Evolutionary conservation across 495 filamentous ascomycete genomes (phyloP), one percentile per base, ranked within the genome.

Genomic region (Neurospora tetraspora): DNA sequence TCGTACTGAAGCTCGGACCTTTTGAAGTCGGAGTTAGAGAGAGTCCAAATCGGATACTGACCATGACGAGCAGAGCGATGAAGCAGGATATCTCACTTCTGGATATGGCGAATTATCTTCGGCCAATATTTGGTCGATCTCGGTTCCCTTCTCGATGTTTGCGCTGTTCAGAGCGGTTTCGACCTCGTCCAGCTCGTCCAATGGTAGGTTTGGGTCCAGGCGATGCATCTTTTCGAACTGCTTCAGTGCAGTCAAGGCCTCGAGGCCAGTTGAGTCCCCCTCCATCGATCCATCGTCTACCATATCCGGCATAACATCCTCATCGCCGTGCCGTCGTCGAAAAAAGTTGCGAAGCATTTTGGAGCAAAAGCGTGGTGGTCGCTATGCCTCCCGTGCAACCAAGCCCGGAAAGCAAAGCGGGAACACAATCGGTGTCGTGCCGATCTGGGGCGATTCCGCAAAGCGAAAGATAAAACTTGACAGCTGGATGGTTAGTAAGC

Each of bases 31-130:
- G 37, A 23, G 77, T 75, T 75, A 75, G 74, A 75, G 38, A 27
- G 23, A 65, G 31, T 34, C 27, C 53, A 65, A 65, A 34, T 34
- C 23, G 53, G 27, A 61, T 65, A 34, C 31, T 65, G 6, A 65
- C 31, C 53, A 65, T 18, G 53, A 65, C 53, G 27, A 14, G 27
- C 27, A 65, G 53, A 38, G n/a, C 31, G 34, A 37, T 45, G 27
- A 39, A 23, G 77, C 78, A 14, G 76, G 76, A 69, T 74, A 68
- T 72, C 79, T 73, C 80, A 89, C 91, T 81, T 92, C 89, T 47
- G 89, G 88, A 73, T 93, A 93, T 20, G 90, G 89, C 27, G 89
- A 92, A 76, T 92, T 86, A 53, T 93, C 89, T 71, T 86, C 85
- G 43, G 89, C 79, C 27, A 92, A 75, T 40, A 88, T 87, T 65